phyloP scores from a whole-genome alignment of 176 grass and related monocot species.

The Hyparrhenia diplandra region DNA sequence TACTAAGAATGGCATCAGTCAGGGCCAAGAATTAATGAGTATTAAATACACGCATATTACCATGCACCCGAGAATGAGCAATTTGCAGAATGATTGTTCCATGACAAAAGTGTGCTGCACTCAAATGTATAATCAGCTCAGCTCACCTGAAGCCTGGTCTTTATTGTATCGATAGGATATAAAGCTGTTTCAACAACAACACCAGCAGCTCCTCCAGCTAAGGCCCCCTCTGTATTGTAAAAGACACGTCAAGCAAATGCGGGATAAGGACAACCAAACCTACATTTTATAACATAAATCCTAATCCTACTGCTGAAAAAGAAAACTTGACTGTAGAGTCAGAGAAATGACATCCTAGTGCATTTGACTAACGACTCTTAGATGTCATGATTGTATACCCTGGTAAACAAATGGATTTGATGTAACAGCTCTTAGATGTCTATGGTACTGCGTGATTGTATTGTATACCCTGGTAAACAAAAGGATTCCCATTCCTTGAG shows the following conservation, averaged over 20 bases:
- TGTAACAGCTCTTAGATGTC: no score
- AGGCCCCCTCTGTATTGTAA: neutral
- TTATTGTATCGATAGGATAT: constrained; percentile 11
- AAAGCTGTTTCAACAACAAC: constrained; percentile 9
- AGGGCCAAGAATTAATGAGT: neutral
- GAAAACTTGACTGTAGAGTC: no score
- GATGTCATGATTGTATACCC: no score
- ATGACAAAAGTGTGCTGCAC: neutral
- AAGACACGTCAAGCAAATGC: neutral
- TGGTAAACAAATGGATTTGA: no score
- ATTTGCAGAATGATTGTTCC: neutral
- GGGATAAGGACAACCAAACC: neutral
- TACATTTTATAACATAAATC: no score
- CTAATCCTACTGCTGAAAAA: no score
- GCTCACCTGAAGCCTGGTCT: constrained; percentile 9
- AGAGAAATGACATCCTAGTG: no score
- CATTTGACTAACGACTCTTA: no score
- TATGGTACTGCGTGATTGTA: no score
- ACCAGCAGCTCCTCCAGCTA: constrained; percentile 6
- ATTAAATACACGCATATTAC: neutral
- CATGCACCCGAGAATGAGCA: neutral
- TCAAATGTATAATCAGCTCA: neutral
- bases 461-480: no score
- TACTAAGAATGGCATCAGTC: neutral
- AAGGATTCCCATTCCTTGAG: no score